These are phyloP conservation scores for Closterium sp. DNA, from an alignment of 139 green algal species.

Conservation along the genomic window DNA sequence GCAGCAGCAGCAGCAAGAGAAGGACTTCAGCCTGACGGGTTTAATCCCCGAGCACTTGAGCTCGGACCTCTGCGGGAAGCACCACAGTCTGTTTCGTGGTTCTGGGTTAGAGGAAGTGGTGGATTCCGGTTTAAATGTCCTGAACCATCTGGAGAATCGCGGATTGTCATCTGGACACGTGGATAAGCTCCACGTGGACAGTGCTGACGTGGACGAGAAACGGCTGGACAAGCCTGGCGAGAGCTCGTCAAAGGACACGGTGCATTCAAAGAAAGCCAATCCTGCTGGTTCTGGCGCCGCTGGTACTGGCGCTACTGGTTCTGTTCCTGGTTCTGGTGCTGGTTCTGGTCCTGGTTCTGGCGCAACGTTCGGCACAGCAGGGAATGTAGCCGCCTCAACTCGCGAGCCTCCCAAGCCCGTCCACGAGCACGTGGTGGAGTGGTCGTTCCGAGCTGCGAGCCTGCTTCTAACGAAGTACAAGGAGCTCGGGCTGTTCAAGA, in stretches of 20 bases:
- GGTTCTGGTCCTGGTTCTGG: too few species aligned
- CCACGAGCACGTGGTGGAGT: neutral
- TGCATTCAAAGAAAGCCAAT: too few species aligned
- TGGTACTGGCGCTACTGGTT: too few species aligned
- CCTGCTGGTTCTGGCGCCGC: too few species aligned
- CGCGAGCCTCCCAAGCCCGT: neutral
- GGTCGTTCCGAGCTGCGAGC: neutral
- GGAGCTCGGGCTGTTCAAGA: neutral
- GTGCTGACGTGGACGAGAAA: too few species aligned
- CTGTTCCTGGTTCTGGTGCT: too few species aligned
- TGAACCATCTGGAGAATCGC: neutral
- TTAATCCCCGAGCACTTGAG: neutral
- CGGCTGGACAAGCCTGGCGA: too few species aligned
- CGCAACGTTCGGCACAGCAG: too few species aligned
- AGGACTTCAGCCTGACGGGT: neutral
- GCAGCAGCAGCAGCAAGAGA: neutral
- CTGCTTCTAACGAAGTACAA: neutral
- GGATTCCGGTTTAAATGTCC: neutral
- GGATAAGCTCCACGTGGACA: too few species aligned
- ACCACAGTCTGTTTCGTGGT: neutral
- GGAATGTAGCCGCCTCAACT: too few species aligned
- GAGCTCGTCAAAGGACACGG: too few species aligned
- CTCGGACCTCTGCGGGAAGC: neutral
- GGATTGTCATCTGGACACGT: neutral
- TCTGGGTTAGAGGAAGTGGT: neutral